phyloP scores from a whole-genome alignment of 2,329 filamentous ascomycete species.

The Grosmannia huntii region DNA sequence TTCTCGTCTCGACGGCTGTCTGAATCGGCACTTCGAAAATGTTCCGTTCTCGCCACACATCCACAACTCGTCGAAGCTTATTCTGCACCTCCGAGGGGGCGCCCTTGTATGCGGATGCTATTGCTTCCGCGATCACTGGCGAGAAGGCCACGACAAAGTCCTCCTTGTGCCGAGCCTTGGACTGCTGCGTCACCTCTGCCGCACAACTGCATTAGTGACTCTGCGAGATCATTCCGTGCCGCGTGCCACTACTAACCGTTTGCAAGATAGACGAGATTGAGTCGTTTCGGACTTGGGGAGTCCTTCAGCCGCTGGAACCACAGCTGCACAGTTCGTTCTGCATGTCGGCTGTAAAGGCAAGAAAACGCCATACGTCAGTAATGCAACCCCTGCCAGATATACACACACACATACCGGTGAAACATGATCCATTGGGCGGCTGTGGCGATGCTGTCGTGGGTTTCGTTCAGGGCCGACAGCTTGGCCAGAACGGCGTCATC shows the following conservation, averaged over 20 bases:
- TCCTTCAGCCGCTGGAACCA: constrained; percentile 89
- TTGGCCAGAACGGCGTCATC: constrained; percentile 93
- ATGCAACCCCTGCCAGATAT: neutral
- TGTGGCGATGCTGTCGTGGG: constrained; percentile 90
- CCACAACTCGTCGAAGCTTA: constrained; percentile 78
- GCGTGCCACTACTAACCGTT: constrained; percentile 49
- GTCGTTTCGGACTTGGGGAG: constrained; percentile 68
- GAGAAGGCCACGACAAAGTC: constrained; percentile 90
- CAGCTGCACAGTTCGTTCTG: constrained; percentile 78
- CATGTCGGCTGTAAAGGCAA: constrained; percentile 57
- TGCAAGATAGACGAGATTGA: constrained; percentile 87
- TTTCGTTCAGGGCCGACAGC: constrained; percentile 90
- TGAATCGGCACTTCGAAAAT: constrained; percentile 79
- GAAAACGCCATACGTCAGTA: neutral
- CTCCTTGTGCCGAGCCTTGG: constrained; percentile 79
- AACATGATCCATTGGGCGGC: constrained; percentile 99
- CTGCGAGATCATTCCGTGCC: neutral
- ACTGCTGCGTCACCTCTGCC: constrained; percentile 88
- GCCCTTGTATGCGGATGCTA: constrained; percentile 79
- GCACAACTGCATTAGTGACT: constrained; percentile 2
- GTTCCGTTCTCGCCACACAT: constrained; percentile 79
- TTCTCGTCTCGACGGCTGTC: constrained; percentile 62
- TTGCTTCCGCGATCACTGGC: constrained; percentile 84
- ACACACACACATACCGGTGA: constrained; percentile 54
- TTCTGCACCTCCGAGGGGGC: constrained; percentile 73